Evolutionary conservation across 2,329 filamentous ascomycete genomes (phyloP), one percentile per base, ranked within the genome.

Genomic region (Colletotrichum salicis): DNA sequence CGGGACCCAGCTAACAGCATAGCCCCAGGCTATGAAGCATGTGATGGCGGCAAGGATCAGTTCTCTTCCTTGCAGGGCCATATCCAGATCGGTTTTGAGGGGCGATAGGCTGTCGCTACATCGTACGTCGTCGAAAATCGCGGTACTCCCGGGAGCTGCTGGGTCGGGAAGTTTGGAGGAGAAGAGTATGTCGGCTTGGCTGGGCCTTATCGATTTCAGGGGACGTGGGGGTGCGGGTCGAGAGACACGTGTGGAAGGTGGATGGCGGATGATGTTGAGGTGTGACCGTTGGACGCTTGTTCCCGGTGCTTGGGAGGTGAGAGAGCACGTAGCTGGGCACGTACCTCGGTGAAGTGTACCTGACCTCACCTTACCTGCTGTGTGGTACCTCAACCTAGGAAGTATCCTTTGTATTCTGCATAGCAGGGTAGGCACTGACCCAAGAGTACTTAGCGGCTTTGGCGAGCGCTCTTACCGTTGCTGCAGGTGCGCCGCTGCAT

Each of bases 21-120:
- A 92, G 74, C 94, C 93, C 96, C 96, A 98, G 80, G 94, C 92
- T 80, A 98, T 86, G 82, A 97, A 94, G 81, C 87, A 88, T 81
- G 88, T 90, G 80, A 92, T 81, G 81, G 87, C 88, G 81, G 91
- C 90, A 82, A 93, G 82, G 80, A 90, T 87, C 82, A 91, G 87
- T 88, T 95, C 88, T 87, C 89, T 90, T 84, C 90, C 89, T 86
- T 90, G 90, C 85, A 94, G 87, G 87, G 90, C 91, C 92, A 93
- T 91, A 82, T 85, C 80, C 63, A 64, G 55, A 33, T 61, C 55
- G 55, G 41, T 67, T 31, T 29, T 45, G 35, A 64, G 41, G 24
- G n/a, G 61, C 41, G n/a, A 48, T 57, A 33, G 55, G 45, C 45
- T 62, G 65, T 65, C 65, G 61, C 70, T 72, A 70, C 70, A 72